A percentile compares a stretch with the other conserved stretches of the same genome.
These are phyloP conservation scores for Epithele typhae DNA, from an alignment of 768 basidiomycete genomes.

Conservation along the genomic window DNA sequence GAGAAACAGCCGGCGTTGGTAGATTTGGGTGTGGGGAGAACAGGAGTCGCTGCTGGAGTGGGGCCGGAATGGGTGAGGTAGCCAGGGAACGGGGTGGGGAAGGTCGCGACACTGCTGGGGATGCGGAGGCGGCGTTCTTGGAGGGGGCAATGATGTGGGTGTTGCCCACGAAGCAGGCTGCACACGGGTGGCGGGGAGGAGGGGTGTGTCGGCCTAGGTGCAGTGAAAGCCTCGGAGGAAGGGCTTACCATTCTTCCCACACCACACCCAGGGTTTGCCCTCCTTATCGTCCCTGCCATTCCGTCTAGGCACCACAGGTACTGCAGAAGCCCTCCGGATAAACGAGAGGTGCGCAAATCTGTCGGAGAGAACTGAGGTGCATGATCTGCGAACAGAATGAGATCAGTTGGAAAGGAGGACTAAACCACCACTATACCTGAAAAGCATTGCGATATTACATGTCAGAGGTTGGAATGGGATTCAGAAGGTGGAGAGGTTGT, in stretches of 20 bases:
- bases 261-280: slow-evolving; percentile 72
- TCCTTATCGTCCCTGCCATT: slow-evolving; percentile 55
- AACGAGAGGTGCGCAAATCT: slow-evolving; percentile 53
- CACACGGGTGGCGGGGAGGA: neutral
- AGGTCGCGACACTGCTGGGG: slow-evolving; percentile 51
- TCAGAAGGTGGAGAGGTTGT: too few relatives aligned
- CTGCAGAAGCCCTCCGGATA: slow-evolving; percentile 7
- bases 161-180: slow-evolving; percentile 73
- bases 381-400: too few relatives aligned
- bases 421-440: too few relatives aligned
- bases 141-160: slow-evolving; percentile 66
- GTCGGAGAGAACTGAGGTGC: slow-evolving; percentile 49
- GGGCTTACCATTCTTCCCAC: slow-evolving; percentile 69
- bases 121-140: slow-evolving; percentile 44
- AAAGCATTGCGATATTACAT: too few relatives aligned
- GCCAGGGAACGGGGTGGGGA: slow-evolving; percentile 67
- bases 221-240: neutral
- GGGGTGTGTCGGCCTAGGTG: neutral
- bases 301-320: slow-evolving; percentile 31
- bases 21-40: slow-evolving; percentile 42
- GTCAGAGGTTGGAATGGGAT: too few relatives aligned
- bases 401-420: too few relatives aligned
- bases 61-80: slow-evolving; percentile 60
- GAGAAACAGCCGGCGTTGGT: slow-evolving; percentile 75
- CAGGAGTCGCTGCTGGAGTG: slow-evolving; percentile 42